These are phyloP conservation scores for Alnus glutinosa DNA, from an alignment of 306 rosid genomes.

Conservation along the genomic window DNA sequence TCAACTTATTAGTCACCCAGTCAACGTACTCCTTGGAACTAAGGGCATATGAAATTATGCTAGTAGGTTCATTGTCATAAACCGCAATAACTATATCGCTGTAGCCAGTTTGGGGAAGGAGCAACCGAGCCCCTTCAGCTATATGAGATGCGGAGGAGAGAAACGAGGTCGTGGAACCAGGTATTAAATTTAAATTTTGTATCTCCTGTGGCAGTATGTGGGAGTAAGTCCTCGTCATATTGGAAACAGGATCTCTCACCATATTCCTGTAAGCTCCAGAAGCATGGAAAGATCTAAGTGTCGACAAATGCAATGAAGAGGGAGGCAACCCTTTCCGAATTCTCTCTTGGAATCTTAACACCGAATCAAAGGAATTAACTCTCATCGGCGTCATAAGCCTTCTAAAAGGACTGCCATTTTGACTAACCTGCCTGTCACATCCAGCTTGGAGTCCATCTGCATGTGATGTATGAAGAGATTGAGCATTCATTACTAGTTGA, in stretches of 20 bases:
- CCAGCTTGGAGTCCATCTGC: constrained; percentile 40
- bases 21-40: constrained; percentile 75
- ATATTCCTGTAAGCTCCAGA: constrained; percentile 78
- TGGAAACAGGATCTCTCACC: constrained; percentile 82
- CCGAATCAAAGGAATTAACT: constrained; percentile 93
- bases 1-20: constrained; percentile 68
- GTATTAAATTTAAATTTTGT: constrained; percentile 58
- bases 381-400: constrained; percentile 57
- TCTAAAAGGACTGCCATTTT: constrained; percentile 45
- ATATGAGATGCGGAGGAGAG: constrained; percentile 63
- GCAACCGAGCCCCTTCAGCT: constrained; percentile 80
- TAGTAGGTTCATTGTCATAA: constrained; percentile 88
- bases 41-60: constrained; percentile 90
- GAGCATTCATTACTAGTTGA: constrained; percentile 44
- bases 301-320: constrained; percentile 53
- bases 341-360: constrained; percentile 64
- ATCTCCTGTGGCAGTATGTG: constrained; percentile 69
- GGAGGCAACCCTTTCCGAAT: constrained; percentile 53
- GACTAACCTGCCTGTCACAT: constrained; percentile 32
- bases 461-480: constrained; percentile 26
- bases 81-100: constrained; percentile 78
- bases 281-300: constrained; percentile 79
- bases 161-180: constrained; percentile 60
- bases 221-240: constrained; percentile 43
- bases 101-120: constrained; percentile 67